Base-by-base conservation (phyloP, 2,329 filamentous ascomycete species). In the Ceratocystis destructans region DNA sequence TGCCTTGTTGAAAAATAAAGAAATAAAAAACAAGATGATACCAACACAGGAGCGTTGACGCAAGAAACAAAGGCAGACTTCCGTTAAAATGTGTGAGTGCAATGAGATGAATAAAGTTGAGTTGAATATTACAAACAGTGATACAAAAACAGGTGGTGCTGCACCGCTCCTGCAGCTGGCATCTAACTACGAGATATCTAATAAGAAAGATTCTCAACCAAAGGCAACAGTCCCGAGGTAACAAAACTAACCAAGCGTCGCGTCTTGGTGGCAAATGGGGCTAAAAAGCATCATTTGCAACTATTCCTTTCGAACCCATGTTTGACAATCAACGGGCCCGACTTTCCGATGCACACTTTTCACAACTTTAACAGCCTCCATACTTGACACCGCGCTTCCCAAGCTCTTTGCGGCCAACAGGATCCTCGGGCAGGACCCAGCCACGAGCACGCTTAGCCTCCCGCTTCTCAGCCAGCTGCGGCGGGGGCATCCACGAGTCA, bases 381-480 rank as follows among this genome's bases (percentile, higher is more conserved):
- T 68, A 68, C 31, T 64, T 68, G 46, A 87, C 83, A 17, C 84
- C 84, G 66, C 84, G 78, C 78, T 83, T 85, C 4, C 85, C 86
- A 64, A 87, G 79, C 77, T 92, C 88, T 76, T 88, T 86, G 71
- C 87, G 80, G 7, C 85, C 85, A 10, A 91, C 79, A 2, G 85
- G 79, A 71, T 91, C 88, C 71, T 91, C 87, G 1, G 88, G 88
- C 76, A 85, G 82, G 0, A 90, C 82, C 88, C 88, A 92, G 0
- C 88, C 88, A 37, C 88, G 77, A 1, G 83, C 80, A 25, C 87
- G 77, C 82, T 90, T 91, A 22, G 87, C 86, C 76, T 88, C 86
- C 67, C 84, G 78, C 85, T 89, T 94, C 82, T 88, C 87, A 41
- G 81, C 86, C 71, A 83, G 79, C 78, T 86, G 88, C 63, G 84